Evolutionary conservation across 148 eudicot genomes (phyloP).

Genomic region (Polygonum maritimum): DNA sequence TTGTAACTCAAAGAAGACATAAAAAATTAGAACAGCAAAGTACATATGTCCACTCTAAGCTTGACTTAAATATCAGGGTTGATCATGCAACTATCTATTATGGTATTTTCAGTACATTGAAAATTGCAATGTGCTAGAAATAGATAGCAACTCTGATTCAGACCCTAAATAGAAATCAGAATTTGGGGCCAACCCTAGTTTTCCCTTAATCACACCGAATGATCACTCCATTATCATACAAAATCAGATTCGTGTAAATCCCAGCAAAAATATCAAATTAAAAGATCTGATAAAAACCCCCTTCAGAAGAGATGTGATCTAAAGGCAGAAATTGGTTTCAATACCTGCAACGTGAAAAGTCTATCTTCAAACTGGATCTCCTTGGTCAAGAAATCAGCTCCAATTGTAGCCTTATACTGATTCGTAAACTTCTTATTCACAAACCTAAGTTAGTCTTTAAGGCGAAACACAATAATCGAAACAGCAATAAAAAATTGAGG

Average conservation of each 20-base stretch:
- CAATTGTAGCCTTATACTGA: conserved; percentile 66
- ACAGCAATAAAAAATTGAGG: neutral
- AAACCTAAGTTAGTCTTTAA: conserved; percentile 37
- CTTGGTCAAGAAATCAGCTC: conserved; percentile 68
- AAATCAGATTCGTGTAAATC: neutral
- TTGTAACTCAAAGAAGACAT: neutral
- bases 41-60: neutral
- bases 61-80: neutral
- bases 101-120: neutral
- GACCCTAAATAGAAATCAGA: neutral
- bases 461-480: conserved; percentile 15
- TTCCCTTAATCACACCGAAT: neutral
- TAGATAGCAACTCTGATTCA: neutral
- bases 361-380: conserved; percentile 57
- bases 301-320: neutral
- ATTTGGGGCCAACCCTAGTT: neutral
- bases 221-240: neutral
- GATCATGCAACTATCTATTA: conserved; percentile 5
- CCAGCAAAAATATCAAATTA: neutral
- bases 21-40: neutral
- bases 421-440: conserved; percentile 62
- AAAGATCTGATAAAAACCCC: neutral
- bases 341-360: conserved; percentile 59
- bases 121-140: neutral
- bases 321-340: neutral